Conservation (phyloP, 2,329 filamentous ascomycete genomes). For the Fusarium tupiense region DNA sequence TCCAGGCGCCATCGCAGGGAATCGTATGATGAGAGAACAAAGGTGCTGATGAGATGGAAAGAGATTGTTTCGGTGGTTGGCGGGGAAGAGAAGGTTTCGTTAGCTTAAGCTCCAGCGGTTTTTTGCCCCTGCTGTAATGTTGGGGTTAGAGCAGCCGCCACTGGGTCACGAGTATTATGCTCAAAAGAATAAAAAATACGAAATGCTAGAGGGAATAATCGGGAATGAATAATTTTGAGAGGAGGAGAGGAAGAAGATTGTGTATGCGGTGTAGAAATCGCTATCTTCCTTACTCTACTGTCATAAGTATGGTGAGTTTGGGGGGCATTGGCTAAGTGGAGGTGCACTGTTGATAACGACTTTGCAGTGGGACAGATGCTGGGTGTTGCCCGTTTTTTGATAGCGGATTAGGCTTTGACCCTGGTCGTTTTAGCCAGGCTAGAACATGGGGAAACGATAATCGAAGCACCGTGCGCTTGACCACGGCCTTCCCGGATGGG, state of each 20-base stretch:
- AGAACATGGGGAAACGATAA: not conserved
- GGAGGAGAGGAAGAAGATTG: not conserved
- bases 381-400: not conserved
- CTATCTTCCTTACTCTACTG: not conserved
- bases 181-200: not conserved
- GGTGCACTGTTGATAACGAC: slow-evolving; percentile 8
- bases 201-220: not conserved
- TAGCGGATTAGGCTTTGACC: not conserved
- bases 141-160: slow-evolving; percentile 7
- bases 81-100: not conserved
- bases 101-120: slow-evolving; percentile 1
- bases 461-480: not conserved
- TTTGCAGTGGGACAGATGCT: not conserved
- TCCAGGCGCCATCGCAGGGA: slow-evolving; percentile 28
- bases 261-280: not conserved
- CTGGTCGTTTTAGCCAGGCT: not conserved
- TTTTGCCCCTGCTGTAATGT: not conserved
- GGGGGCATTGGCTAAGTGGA: not conserved
- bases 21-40: not conserved
- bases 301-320: not conserved
- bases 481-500: not conserved
- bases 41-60: not conserved
- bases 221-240: not conserved
- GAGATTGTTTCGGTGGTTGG: not conserved
- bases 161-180: slow-evolving; percentile 2